A percentile compares a stretch with the other conserved stretches of the same genome.
phyloP scores from a whole-genome alignment of 1,139 yeast species.

The Geotrichum fermentans region DNA sequence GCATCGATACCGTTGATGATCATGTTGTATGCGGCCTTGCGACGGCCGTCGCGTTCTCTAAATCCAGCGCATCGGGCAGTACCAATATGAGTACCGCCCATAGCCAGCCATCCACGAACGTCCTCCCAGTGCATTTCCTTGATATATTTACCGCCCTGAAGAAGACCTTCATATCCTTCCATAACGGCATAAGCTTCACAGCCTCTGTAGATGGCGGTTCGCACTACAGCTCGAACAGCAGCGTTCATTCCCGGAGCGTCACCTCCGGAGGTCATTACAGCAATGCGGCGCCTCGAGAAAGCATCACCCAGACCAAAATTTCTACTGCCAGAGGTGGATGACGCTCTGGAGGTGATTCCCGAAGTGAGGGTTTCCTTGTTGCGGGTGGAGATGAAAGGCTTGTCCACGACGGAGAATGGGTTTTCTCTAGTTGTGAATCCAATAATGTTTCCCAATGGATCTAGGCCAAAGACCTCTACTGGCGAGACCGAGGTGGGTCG shows the following conservation, averaged over 20 bases:
- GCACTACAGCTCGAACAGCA: slow-evolving; percentile 86
- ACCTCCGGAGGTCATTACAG: slow-evolving; percentile 97
- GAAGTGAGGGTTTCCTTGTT: not conserved
- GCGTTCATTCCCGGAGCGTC: slow-evolving; percentile 99
- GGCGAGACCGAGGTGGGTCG: slow-evolving; percentile 39
- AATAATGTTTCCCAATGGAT: slow-evolving; percentile 56
- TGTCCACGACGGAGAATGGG: slow-evolving; percentile 32
- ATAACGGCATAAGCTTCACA: slow-evolving; percentile 91
- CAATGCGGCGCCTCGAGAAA: slow-evolving; percentile 54
- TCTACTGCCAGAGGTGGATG: slow-evolving; percentile 3
- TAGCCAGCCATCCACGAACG: slow-evolving; percentile 83
- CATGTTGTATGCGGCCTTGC: slow-evolving; percentile 76
- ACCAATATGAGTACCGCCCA: slow-evolving; percentile 94
- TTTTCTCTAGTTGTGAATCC: slow-evolving; percentile 48
- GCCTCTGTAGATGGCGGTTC: slow-evolving; percentile 79
- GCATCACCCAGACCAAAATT: slow-evolving; percentile 8
- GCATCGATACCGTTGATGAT: slow-evolving; percentile 90
- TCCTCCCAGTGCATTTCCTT: slow-evolving; percentile 84
- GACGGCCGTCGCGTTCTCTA: slow-evolving; percentile 78
- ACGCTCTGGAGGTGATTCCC: slow-evolving; percentile 4
- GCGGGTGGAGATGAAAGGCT: slow-evolving; percentile 17
- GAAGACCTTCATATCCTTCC: slow-evolving; percentile 94
- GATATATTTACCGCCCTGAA: slow-evolving; percentile 70
- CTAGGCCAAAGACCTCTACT: slow-evolving; percentile 48
- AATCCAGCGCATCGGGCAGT: slow-evolving; percentile 90